A percentile compares a stretch with the other conserved stretches of the same genome.
Conservation (phyloP, 2,329 filamentous ascomycete genomes). For the Sordariomycetes sp. region DNA sequence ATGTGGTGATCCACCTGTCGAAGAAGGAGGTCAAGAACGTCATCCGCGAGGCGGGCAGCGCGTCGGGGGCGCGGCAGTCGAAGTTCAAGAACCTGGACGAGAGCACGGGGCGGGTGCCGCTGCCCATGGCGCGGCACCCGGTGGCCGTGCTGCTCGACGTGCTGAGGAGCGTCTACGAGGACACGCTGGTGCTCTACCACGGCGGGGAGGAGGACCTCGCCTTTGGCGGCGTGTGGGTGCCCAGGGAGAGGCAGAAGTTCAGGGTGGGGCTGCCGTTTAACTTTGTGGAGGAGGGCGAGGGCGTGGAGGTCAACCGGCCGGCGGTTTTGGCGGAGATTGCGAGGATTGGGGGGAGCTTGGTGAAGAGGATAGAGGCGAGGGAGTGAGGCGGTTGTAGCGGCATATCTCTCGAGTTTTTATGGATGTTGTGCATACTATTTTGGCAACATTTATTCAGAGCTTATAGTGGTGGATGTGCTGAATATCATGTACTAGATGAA, state of each 20-base stretch:
- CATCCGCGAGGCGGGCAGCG: slow-evolving; percentile 23
- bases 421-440: not conserved
- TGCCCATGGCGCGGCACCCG: slow-evolving; percentile 48
- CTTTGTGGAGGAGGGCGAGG: slow-evolving; percentile 27
- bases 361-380: slow-evolving; percentile 50
- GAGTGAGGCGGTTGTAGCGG: not conserved
- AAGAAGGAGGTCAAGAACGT: slow-evolving; percentile 35
- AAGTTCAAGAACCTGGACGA: slow-evolving; percentile 75
- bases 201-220: slow-evolving; percentile 45
- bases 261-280: slow-evolving; percentile 60
- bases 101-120: slow-evolving; percentile 31
- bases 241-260: slow-evolving; percentile 47
- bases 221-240: slow-evolving; percentile 50
- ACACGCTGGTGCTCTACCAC: slow-evolving; percentile 70
- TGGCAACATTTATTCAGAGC: not conserved
- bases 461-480: too few relatives aligned
- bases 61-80: slow-evolving; percentile 25
- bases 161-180: slow-evolving; percentile 54
- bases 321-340: slow-evolving; percentile 65
- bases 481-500: too few relatives aligned
- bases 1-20: slow-evolving; percentile 70
- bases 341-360: slow-evolving; percentile 54
- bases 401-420: not conserved
- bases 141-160: slow-evolving; percentile 55
- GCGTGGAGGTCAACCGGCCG: slow-evolving; percentile 54